These are phyloP conservation scores for Pseudogymnoascus sp. DNA, from an alignment of 2,329 filamentous ascomycete species.

Conservation along the genomic window DNA sequence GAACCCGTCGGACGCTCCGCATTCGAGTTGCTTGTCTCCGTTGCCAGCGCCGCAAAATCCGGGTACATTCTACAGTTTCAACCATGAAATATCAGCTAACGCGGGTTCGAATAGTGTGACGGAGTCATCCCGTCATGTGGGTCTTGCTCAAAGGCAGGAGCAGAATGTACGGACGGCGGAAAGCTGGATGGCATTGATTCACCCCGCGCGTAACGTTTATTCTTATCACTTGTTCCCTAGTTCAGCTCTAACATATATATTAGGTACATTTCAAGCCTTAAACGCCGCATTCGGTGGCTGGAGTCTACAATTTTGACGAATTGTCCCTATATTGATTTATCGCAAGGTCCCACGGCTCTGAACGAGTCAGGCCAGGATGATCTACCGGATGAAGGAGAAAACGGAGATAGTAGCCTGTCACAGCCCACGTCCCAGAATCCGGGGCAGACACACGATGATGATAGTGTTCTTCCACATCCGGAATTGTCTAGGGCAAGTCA, in stretches of 20 bases:
- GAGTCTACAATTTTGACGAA: slow-evolving; percentile 39
- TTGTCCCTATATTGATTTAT: slow-evolving; percentile 40
- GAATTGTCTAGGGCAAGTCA: slow-evolving; percentile 9
- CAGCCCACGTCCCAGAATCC: background rate
- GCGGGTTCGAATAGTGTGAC: slow-evolving; percentile 36
- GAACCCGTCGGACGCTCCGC: slow-evolving; percentile 10
- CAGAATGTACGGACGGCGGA: slow-evolving; percentile 40
- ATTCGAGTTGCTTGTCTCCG: slow-evolving; percentile 22
- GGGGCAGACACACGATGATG: background rate
- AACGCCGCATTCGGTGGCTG: slow-evolving; percentile 40
- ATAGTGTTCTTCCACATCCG: background rate
- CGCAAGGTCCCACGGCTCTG: slow-evolving; percentile 18
- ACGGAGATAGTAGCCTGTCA: background rate
- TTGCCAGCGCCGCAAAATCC: slow-evolving; percentile 46
- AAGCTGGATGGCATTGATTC: slow-evolving; percentile 36
- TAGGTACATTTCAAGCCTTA: slow-evolving; percentile 35
- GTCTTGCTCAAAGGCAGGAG: slow-evolving; percentile 39
- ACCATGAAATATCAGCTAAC: background rate
- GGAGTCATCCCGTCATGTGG: slow-evolving; percentile 38
- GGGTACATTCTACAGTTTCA: slow-evolving; percentile 28
- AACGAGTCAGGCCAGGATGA: slow-evolving; percentile 2
- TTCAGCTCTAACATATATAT: slow-evolving; percentile 9
- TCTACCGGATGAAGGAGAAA: background rate
- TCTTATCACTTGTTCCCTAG: background rate
- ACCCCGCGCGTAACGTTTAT: slow-evolving; percentile 35